These are phyloP conservation scores for Pseudonitzschia delicatissima DNA, from an alignment of 108 stramenopile species.

Conservation along the genomic window DNA sequence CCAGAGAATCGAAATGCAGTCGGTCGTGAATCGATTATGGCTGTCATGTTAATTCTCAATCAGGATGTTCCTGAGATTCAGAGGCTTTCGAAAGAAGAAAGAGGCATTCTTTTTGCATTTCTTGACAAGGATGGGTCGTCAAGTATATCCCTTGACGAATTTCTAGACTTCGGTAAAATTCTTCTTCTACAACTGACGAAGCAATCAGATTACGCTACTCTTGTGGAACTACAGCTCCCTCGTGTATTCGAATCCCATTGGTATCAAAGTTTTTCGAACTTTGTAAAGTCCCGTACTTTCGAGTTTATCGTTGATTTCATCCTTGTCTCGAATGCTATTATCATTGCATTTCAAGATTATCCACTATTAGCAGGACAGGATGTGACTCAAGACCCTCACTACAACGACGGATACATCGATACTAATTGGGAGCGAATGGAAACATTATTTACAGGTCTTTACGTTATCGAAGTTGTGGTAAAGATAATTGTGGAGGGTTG, in stretches of 20 bases:
- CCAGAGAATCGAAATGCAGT: constrained; percentile 33
- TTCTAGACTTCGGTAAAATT: constrained; percentile 57
- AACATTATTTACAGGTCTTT: constrained; percentile 63
- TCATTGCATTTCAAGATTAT: constrained; percentile 66
- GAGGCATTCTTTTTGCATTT: constrained; percentile 46
- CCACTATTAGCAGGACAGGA: constrained; percentile 57
- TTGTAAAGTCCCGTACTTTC: constrained; percentile 52
- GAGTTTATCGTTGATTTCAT: constrained; percentile 57
- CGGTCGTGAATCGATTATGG: constrained; percentile 59
- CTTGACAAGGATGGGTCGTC: constrained; percentile 52
- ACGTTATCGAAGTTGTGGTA: constrained; percentile 52
- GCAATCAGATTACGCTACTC: constrained; percentile 43
- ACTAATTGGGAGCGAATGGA: constrained; percentile 60
- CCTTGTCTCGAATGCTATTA: constrained; percentile 64
- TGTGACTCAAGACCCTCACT: constrained; percentile 25
- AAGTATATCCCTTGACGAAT: constrained; percentile 47
- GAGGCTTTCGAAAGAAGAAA: constrained; percentile 45
- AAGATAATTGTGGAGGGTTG: constrained; percentile 69
- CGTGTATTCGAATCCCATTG: constrained; percentile 30
- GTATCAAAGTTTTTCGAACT: constrained; percentile 29
- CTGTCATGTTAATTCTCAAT: constrained; percentile 60
- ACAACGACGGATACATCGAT: constrained; percentile 42
- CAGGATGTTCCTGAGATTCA: constrained; percentile 73
- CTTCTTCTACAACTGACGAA: constrained; percentile 56
- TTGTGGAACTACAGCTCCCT: constrained; percentile 49